A percentile compares a stretch with the other conserved stretches of the same genome.
phyloP scores from a whole-genome alignment of 1,284 basidiomycete genomes.

The Tremellales sp. region DNA sequence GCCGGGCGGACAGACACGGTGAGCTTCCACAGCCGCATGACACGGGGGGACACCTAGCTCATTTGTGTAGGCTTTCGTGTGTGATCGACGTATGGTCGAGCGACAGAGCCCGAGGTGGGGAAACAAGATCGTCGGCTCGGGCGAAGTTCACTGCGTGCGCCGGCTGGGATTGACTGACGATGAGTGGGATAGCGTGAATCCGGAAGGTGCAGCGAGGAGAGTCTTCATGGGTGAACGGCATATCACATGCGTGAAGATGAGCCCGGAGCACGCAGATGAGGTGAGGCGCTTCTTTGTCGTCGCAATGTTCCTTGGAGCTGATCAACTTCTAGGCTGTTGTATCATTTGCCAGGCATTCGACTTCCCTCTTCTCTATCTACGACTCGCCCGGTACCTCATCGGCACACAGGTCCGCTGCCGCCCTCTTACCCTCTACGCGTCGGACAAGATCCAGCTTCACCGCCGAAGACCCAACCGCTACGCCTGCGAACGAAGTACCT shows the following conservation, averaged over 20 bases:
- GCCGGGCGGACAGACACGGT: constrained; percentile 47
- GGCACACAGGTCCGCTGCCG: not conserved
- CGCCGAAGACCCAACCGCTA: not conserved
- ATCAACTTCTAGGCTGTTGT: constrained; percentile 30
- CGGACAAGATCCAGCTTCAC: not conserved
- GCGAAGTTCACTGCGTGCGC: constrained; percentile 69
- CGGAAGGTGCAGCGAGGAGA: constrained; percentile 14
- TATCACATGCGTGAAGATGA: constrained; percentile 76
- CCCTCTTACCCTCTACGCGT: too few species aligned
- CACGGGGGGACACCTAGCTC: not conserved
- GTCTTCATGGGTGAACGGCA: constrained; percentile 54
- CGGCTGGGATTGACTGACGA: constrained; percentile 62
- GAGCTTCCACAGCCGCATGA: constrained; percentile 8
- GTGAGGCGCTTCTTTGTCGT: constrained; percentile 47
- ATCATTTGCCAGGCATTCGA: constrained; percentile 71
- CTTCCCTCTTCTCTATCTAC: constrained; percentile 73
- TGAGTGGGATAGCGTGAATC: constrained; percentile 35
- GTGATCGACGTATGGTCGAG: constrained; percentile 75
- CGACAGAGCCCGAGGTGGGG: constrained; percentile 72
- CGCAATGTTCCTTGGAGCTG: not conserved
- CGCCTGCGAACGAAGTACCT: not conserved
- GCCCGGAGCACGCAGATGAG: constrained; percentile 70
- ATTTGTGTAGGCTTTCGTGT: constrained; percentile 67
- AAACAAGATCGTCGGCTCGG: constrained; percentile 44
- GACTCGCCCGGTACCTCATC: constrained; percentile 52